These are phyloP conservation scores for Pinus taeda DNA, from an alignment of 75 land plant species.

Conservation along the genomic window DNA sequence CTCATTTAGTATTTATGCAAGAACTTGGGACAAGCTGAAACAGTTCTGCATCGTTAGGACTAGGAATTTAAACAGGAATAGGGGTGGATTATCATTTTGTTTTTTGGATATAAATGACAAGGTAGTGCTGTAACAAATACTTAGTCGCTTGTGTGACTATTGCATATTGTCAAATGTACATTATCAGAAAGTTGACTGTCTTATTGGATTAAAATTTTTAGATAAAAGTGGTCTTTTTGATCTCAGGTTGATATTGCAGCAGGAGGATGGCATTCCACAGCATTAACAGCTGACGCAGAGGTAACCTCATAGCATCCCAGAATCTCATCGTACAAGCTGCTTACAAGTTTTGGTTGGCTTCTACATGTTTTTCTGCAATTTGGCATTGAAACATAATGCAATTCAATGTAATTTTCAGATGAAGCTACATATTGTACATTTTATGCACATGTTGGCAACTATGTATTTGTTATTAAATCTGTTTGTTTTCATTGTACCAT, in stretches of 20 bases:
- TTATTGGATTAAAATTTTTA: background rate
- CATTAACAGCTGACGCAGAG: constrained; percentile 84
- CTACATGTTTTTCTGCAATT: background rate
- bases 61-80: background rate
- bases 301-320: constrained; percentile 24
- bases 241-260: constrained; percentile 92
- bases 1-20: background rate
- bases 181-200: background rate
- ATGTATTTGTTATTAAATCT: background rate
- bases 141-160: background rate
- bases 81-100: too few relatives aligned
- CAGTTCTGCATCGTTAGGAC: background rate
- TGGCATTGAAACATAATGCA: background rate
- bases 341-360: background rate
- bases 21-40: background rate
- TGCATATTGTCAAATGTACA: background rate
- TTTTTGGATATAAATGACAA: background rate
- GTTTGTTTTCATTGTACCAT: background rate
- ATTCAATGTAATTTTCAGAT: background rate
- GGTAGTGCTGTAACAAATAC: background rate
- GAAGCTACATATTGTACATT: background rate
- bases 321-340: background rate
- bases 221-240: background rate
- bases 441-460: background rate
- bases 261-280: constrained; percentile 99